Conservation (phyloP, 1,284 basidiomycete genomes). For the Marasmius tenuissimus region DNA sequence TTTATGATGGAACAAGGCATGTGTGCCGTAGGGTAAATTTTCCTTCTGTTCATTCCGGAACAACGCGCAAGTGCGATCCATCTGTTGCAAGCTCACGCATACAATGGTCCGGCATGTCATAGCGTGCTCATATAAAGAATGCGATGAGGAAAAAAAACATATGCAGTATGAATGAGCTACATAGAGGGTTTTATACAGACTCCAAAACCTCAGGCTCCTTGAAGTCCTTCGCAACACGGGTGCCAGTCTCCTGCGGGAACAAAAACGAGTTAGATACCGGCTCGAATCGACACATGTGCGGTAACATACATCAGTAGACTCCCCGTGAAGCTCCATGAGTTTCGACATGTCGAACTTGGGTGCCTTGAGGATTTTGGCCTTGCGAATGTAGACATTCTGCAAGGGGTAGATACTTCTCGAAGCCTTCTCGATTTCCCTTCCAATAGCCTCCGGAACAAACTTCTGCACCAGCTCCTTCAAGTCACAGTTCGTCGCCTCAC, state of each 20-base stretch:
- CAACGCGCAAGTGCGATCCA: too few species aligned
- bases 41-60: too few species aligned
- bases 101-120: constrained; percentile 6
- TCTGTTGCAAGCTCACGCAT: neutral
- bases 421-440: constrained; percentile 99
- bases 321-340: constrained; percentile 94
- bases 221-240: constrained; percentile 86
- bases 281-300: neutral
- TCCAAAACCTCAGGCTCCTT: constrained; percentile 90
- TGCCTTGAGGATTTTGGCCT: constrained; percentile 97
- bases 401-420: constrained; percentile 95
- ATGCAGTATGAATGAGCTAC: constrained; percentile 21
- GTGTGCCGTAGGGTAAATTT: neutral
- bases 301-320: constrained; percentile 81
- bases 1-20: neutral
- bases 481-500: constrained; percentile 94
- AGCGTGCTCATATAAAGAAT: constrained; percentile 21
- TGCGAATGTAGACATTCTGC: constrained; percentile 98
- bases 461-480: constrained; percentile 98
- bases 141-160: constrained; percentile 17
- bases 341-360: constrained; percentile 97
- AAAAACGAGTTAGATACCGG: constrained; percentile 12
- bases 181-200: constrained; percentile 61
- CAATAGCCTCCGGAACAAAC: constrained; percentile 99
- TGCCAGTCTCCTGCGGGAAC: constrained; percentile 76